A percentile compares a stretch with the other conserved stretches of the same genome.
Conservation (phyloP, 2,329 filamentous ascomycete genomes). For the Talaromyces islandicus region DNA sequence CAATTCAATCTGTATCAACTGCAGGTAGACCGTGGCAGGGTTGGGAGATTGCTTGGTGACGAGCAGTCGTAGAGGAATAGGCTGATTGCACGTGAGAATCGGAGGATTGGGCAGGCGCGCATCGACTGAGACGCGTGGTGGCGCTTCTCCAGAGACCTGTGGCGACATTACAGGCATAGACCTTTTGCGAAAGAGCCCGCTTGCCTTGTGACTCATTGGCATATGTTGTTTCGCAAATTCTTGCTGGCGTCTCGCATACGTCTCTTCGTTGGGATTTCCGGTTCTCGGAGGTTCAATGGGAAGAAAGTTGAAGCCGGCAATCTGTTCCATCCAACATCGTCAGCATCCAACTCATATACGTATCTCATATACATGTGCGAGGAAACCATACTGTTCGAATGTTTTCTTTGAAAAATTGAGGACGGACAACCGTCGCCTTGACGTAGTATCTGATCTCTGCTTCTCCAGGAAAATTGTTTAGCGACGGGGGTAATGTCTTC, state of each 20-base stretch:
- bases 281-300: slow-evolving; percentile 85
- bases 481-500: slow-evolving; percentile 78
- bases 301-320: slow-evolving; percentile 70
- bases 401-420: slow-evolving; percentile 85
- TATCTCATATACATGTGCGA: too few species aligned
- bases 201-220: slow-evolving; percentile 37
- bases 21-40: slow-evolving; percentile 65
- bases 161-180: slow-evolving; percentile 22
- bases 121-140: slow-evolving; percentile 64
- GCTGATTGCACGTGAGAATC: slow-evolving; percentile 82
- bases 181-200: slow-evolving; percentile 53
- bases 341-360: background rate
- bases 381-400: slow-evolving; percentile 49
- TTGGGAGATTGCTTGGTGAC: slow-evolving; percentile 68
- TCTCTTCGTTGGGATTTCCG: slow-evolving; percentile 63
- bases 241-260: slow-evolving; percentile 71
- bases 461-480: slow-evolving; percentile 78
- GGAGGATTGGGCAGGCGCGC: slow-evolving; percentile 80
- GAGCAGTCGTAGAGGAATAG: slow-evolving; percentile 73
- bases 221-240: slow-evolving; percentile 43
- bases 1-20: slow-evolving; percentile 74
- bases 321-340: slow-evolving; percentile 20
- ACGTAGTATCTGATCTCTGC: slow-evolving; percentile 92
- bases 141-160: slow-evolving; percentile 28
- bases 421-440: slow-evolving; percentile 90